Conservation (phyloP, 169 alveolate species). For the Eimeria necatrix region DNA sequence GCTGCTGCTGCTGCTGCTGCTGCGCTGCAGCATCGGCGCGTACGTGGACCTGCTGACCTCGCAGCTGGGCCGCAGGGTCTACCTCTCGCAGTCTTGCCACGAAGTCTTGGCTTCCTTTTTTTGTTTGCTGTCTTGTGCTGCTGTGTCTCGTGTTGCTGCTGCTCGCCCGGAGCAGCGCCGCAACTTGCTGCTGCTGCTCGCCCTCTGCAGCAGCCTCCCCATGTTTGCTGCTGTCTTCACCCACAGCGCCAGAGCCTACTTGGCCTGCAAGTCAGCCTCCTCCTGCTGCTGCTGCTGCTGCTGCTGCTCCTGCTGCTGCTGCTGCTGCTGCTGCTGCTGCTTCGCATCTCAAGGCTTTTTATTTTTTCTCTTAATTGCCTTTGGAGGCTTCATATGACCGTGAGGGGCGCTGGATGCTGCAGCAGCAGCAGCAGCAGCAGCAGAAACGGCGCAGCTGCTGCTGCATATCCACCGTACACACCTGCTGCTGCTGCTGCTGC, state of each 20-base stretch:
- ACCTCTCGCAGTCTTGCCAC: conserved; percentile 20
- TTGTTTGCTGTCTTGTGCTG: conserved; percentile 50
- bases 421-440: neutral
- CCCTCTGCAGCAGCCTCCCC: conserved; percentile 7
- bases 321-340: neutral
- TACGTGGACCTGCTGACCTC: conserved; percentile 32
- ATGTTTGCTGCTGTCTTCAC: conserved; percentile 18
- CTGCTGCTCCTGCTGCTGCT: neutral
- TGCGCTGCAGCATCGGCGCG: conserved; percentile 55
- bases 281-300: conserved; percentile 5
- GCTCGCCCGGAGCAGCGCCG: neutral
- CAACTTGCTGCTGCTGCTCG: conserved; percentile 49
- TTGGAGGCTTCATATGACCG: neutral
- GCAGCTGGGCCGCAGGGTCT: conserved; percentile 28
- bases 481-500: neutral
- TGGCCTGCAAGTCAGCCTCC: conserved; percentile 19
- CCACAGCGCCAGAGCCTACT: neutral
- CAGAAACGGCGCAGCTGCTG: too few species aligned
- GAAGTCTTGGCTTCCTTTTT: conserved; percentile 36
- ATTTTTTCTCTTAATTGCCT: neutral
- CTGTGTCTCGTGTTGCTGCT: conserved; percentile 38
- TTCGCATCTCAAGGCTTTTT: neutral
- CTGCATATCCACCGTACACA: neutral
- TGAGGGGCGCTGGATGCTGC: too few species aligned
- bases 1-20: conserved; percentile 52